These are phyloP conservation scores for Wallacemonas sp. DNA, from an alignment of 208 protist species.

Conservation along the genomic window DNA sequence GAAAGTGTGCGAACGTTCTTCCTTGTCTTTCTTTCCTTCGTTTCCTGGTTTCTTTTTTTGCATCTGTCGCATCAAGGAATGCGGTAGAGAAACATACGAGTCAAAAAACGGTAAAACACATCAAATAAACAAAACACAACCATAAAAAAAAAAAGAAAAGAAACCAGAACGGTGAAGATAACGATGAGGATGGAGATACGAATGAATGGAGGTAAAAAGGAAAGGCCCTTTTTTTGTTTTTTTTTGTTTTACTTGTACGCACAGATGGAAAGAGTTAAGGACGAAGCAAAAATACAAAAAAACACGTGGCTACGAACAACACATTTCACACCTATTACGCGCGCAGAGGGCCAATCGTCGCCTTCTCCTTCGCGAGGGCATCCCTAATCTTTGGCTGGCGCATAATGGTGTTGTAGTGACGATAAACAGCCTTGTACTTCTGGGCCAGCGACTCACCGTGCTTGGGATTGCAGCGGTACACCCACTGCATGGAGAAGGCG, in stretches of 20 bases:
- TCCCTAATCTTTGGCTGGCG: conserved; percentile 66
- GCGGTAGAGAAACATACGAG: conserved; percentile 7
- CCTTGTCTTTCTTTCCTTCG: not conserved
- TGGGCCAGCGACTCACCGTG: conserved; percentile 55
- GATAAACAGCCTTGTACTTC: conserved; percentile 65
- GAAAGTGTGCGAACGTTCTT: too few species aligned
- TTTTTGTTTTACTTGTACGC: not conserved
- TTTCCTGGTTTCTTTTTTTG: conserved; percentile 1
- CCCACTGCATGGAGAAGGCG: conserved; percentile 65
- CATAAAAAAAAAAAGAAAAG: conserved; percentile 14
- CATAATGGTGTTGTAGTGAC: conserved; percentile 85
- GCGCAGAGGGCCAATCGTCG: conserved; percentile 42
- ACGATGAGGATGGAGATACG: not conserved
- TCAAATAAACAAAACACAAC: conserved; percentile 7
- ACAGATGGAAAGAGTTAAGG: not conserved
- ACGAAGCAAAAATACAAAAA: conserved; percentile 11
- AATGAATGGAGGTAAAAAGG: not conserved
- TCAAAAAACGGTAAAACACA: not conserved
- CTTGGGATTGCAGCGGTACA: conserved; percentile 61
- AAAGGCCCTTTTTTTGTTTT: not conserved
- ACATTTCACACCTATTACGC: conserved; percentile 7
- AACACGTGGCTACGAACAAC: not conserved
- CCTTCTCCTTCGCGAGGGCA: conserved; percentile 59
- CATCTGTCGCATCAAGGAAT: not conserved
- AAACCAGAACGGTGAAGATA: conserved; percentile 13